These are phyloP conservation scores for Phytophthora rubi DNA, from an alignment of 352 stramenopile species.

Conservation along the genomic window DNA sequence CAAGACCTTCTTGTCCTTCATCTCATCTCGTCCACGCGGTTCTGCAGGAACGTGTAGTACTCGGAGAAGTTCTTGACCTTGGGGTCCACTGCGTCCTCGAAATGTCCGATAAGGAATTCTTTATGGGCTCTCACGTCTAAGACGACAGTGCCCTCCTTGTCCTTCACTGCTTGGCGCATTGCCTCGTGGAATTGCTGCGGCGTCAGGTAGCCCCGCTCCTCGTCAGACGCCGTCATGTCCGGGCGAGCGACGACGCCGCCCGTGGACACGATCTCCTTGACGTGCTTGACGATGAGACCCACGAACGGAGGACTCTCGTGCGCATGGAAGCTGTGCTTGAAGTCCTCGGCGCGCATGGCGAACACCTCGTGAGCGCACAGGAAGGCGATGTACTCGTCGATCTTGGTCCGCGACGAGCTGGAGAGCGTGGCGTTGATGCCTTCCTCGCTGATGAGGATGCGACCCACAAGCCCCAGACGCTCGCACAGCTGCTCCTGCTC, in stretches of 20 bases:
- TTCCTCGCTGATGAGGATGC: conserved; percentile 82
- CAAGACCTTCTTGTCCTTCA: conserved; percentile 76
- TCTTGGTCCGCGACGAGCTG: conserved; percentile 39
- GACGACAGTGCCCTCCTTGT: conserved; percentile 59
- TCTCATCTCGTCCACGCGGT: conserved; percentile 66
- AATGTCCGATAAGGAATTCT: conserved; percentile 75
- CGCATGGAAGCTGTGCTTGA: conserved; percentile 71
- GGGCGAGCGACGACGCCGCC: conserved; percentile 55
- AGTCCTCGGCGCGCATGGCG: conserved; percentile 67
- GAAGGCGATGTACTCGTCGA: conserved; percentile 74
- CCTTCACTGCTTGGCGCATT: conserved; percentile 47
- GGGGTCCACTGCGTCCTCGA: conserved; percentile 67
- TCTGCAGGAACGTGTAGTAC: conserved; percentile 72
- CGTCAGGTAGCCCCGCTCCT: conserved; percentile 73
- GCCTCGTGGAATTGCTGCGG: conserved; percentile 79
- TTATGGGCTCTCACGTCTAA: conserved; percentile 72
- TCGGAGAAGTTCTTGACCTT: conserved; percentile 82
- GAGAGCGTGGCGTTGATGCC: conserved; percentile 87
- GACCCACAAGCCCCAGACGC: conserved; percentile 64
- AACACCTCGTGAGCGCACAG: conserved; percentile 62
- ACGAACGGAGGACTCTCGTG: conserved; percentile 52
- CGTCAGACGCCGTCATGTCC: conserved; percentile 62
- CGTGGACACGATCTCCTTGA: conserved; percentile 82
- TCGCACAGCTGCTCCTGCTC: conserved; percentile 62
- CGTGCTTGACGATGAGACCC: conserved; percentile 75